phyloP scores from a whole-genome alignment of 495 filamentous ascomycete species.

The Xylaria grammica region DNA sequence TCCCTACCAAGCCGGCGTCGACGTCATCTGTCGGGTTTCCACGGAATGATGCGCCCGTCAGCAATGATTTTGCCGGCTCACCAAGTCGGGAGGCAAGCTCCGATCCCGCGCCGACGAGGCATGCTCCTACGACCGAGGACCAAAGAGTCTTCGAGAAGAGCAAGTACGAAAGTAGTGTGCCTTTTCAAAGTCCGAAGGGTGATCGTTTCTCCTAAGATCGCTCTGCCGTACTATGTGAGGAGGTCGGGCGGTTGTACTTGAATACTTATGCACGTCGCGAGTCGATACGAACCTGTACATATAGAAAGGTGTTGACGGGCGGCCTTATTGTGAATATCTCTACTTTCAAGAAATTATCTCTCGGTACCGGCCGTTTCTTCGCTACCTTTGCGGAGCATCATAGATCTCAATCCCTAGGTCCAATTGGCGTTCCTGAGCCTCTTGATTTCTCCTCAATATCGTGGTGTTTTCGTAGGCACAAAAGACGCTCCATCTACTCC shows the following conservation, averaged over 20 bases:
- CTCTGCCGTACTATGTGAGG: not conserved
- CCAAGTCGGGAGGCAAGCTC: slow-evolving; percentile 79
- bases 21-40: slow-evolving; percentile 35
- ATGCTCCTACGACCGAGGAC: slow-evolving; percentile 74
- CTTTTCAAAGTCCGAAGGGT: slow-evolving; percentile 76
- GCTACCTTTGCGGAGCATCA: not conserved
- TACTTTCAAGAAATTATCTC: not conserved
- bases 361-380: not conserved
- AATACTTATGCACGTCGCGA: not conserved
- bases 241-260: slow-evolving; percentile 8
- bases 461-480: not conserved
- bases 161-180: slow-evolving; percentile 79
- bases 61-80: slow-evolving; percentile 65
- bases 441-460: not conserved
- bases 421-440: not conserved
- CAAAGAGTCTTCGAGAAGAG: slow-evolving; percentile 77
- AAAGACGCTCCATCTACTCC: not conserved
- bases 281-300: slow-evolving; percentile 5
- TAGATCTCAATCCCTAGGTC: not conserved
- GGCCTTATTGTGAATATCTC: slow-evolving; percentile 6
- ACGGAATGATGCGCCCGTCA: not conserved
- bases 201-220: slow-evolving; percentile 71
- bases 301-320: slow-evolving; percentile 7
- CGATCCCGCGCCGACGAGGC: slow-evolving; percentile 87
- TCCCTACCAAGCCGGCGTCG: slow-evolving; percentile 38